Evolutionary conservation across 371 early-diverging fungal genomes (phyloP).

Genomic region (Basidiobolus meristosporus): DNA sequence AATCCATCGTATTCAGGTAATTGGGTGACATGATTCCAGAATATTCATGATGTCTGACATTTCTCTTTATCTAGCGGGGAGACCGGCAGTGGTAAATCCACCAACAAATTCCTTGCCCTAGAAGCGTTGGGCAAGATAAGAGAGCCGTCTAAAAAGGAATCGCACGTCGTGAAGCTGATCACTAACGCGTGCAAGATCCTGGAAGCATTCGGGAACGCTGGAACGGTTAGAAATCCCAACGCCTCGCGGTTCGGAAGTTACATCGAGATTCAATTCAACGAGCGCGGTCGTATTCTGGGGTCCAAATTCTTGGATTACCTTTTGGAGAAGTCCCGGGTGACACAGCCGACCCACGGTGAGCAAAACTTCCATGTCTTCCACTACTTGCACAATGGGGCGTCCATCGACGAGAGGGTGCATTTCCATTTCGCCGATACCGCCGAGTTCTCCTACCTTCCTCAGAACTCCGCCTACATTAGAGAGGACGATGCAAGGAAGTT

Average conservation of each 20-base stretch:
- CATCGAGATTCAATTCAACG: slow-evolving; percentile 79
- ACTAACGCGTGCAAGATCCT: slow-evolving; percentile 47
- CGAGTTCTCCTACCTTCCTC: neutral
- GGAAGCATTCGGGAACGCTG: slow-evolving; percentile 73
- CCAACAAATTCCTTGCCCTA: slow-evolving; percentile 30
- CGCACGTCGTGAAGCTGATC: slow-evolving; percentile 53
- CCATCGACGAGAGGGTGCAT: slow-evolving; percentile 16
- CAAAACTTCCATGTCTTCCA: slow-evolving; percentile 90
- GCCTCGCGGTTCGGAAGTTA: slow-evolving; percentile 81
- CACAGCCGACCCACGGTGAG: slow-evolving; percentile 19
- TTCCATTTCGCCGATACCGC: neutral
- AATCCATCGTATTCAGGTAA: too few species aligned
- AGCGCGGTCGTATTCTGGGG: slow-evolving; percentile 69
- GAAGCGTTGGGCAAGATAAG: slow-evolving; percentile 43
- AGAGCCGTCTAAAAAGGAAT: slow-evolving; percentile 58
- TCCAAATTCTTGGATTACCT: slow-evolving; percentile 81
- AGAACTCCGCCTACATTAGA: slow-evolving; percentile 5
- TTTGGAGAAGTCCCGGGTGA: slow-evolving; percentile 67
- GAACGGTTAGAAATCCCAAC: slow-evolving; percentile 47
- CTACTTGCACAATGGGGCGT: slow-evolving; percentile 46
- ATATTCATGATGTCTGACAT: too few species aligned
- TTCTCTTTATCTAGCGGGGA: slow-evolving; percentile 81
- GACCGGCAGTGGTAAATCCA: slow-evolving; percentile 79
- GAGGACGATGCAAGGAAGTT: slow-evolving; percentile 36
- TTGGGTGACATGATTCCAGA: too few species aligned